Evolutionary conservation across 2,329 filamentous ascomycete genomes (phyloP).

Genomic region (Endothia cerciana): DNA sequence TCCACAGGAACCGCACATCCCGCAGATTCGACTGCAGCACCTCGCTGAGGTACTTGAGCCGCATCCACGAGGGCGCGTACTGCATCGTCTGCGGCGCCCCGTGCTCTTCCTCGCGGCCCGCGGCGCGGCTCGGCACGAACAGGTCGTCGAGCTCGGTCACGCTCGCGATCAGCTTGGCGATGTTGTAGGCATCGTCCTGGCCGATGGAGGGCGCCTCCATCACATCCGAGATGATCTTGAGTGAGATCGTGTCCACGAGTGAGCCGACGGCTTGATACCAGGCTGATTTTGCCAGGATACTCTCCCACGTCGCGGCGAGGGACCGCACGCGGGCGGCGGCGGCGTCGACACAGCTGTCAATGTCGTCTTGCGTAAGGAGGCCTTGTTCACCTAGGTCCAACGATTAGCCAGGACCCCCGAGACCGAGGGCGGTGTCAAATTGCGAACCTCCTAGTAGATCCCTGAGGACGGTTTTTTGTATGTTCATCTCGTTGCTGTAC

Average conservation of each 20-base stretch:
- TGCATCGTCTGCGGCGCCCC: conserved; percentile 61
- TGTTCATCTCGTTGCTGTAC: conserved; percentile 63
- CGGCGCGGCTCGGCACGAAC: conserved; percentile 54
- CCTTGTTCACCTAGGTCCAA: conserved; percentile 51
- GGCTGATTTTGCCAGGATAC: conserved; percentile 61
- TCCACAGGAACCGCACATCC: conserved; percentile 66
- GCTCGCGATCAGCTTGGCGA: conserved; percentile 60
- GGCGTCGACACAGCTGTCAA: conserved; percentile 55
- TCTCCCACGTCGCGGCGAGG: conserved; percentile 60
- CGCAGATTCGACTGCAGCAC: conserved; percentile 69
- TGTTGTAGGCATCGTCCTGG: conserved; percentile 66
- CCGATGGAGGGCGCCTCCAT: conserved; percentile 64
- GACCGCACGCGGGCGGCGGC: conserved; percentile 57
- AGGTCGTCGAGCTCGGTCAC: conserved; percentile 64
- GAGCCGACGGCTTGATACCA: conserved; percentile 67
- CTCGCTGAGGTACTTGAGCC: conserved; percentile 66
- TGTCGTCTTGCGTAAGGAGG: conserved; percentile 60
- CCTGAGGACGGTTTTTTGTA: conserved; percentile 63
- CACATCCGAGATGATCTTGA: conserved; percentile 64
- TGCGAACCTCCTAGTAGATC: conserved; percentile 60
- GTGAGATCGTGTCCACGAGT: conserved; percentile 60
- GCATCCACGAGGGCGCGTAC: conserved; percentile 65
- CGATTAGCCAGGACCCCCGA: background rate
- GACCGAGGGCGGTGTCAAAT: background rate
- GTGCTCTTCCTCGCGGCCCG: conserved; percentile 30